Evolutionary conservation across 1,284 basidiomycete species (phyloP).

Genomic region (Ganoderma leucocontextum): DNA sequence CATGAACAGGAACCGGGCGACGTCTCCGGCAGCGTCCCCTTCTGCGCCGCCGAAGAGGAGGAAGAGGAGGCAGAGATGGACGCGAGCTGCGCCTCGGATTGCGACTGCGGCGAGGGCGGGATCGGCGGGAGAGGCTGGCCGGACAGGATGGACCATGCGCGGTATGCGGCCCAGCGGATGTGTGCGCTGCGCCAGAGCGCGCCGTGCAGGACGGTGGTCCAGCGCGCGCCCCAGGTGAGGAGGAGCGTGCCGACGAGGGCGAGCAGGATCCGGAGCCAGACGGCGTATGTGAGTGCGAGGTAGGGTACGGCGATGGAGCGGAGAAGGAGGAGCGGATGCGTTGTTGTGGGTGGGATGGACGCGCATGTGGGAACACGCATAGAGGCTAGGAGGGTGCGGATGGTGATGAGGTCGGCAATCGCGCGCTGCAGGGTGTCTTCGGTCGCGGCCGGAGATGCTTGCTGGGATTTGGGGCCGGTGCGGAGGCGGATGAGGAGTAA

Average conservation of each 20-base stretch:
- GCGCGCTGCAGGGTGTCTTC: constrained; percentile 66
- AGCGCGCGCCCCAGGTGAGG: constrained; percentile 72
- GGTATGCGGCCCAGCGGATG: constrained; percentile 66
- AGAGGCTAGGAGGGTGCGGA: constrained; percentile 59
- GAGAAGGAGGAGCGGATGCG: constrained; percentile 46
- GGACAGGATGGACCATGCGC: constrained; percentile 56
- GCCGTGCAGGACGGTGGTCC: constrained; percentile 60
- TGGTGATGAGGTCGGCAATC: constrained; percentile 62
- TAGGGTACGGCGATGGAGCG: constrained; percentile 66
- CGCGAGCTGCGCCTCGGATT: constrained; percentile 43
- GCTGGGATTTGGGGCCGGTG: no score
- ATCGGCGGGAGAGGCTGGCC: constrained; percentile 58
- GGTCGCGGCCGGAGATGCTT: constrained; percentile 53
- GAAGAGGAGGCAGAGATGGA: constrained; percentile 28
- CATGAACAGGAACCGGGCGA: constrained; percentile 81
- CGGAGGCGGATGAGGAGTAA: constrained; percentile 45
- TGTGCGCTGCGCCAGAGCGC: constrained; percentile 72
- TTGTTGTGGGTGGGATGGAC: constrained; percentile 35
- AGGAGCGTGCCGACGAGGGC: constrained; percentile 66
- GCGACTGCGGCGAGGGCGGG: constrained; percentile 29
- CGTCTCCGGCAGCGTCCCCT: constrained; percentile 30
- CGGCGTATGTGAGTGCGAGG: constrained; percentile 59
- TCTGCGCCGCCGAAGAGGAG: not conserved
- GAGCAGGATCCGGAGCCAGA: constrained; percentile 67
- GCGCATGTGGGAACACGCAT: constrained; percentile 26